Evolutionary conservation across 495 filamentous ascomycete species (phyloP).

Genomic region (Articulospora tetracladia): DNA sequence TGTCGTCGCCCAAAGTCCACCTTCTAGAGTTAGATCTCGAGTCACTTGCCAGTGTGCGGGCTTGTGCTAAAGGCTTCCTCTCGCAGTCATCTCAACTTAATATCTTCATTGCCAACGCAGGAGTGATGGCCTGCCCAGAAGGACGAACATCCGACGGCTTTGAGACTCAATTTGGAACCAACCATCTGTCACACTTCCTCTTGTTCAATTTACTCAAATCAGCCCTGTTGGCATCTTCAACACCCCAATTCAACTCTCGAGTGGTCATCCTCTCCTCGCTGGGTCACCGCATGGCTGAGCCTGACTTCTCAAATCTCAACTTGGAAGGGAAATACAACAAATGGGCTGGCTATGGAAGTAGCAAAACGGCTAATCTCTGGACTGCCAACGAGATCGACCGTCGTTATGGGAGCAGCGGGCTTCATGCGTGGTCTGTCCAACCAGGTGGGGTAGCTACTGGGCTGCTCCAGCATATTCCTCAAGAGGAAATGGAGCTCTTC

Average conservation of each 20-base stretch:
- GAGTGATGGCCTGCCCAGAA: conserved; percentile 47
- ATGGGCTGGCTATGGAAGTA: conserved; percentile 40
- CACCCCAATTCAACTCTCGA: conserved; percentile 28
- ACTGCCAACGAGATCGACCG: conserved; percentile 42
- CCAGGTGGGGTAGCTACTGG: conserved; percentile 35
- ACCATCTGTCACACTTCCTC: conserved; percentile 66
- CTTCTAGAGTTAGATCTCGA: conserved; percentile 33
- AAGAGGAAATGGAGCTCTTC: conserved; percentile 16
- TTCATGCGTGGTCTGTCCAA: conserved; percentile 36
- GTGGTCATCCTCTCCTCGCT: conserved; percentile 34
- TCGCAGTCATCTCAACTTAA: conserved; percentile 32
- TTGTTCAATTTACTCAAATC: conserved; percentile 61
- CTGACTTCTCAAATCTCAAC: conserved; percentile 42
- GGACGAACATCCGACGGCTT: conserved; percentile 54
- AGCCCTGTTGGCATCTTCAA: conserved; percentile 47
- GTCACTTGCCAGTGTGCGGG: conserved; percentile 26
- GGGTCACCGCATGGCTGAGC: conserved; percentile 36
- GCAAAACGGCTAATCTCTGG: conserved; percentile 49
- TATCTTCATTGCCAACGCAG: conserved; percentile 57
- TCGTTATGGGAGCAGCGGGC: conserved; percentile 31
- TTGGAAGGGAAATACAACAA: conserved; percentile 29
- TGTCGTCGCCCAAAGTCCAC: conserved; percentile 21
- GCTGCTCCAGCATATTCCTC: conserved; percentile 22
- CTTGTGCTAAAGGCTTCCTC: conserved; percentile 14
- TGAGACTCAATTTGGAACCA: conserved; percentile 67